Base-by-base conservation (phyloP, 805 yeast species). In the Cyberlindnera mississippiensis region DNA sequence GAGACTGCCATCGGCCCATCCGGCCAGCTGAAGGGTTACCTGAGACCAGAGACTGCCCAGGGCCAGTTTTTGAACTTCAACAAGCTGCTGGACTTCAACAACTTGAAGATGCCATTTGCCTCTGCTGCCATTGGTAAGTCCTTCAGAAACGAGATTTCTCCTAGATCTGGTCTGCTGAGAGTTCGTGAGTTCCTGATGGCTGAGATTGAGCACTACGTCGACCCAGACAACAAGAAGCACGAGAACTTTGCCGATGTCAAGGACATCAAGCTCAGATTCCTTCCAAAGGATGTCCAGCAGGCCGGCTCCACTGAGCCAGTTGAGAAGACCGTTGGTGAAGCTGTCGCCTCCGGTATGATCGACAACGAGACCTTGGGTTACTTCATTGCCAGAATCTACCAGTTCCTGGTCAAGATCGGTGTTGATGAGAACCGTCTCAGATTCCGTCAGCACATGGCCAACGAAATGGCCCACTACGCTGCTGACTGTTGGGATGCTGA, bases 401-500 rank as follows among this genome's bases (percentile, higher is more conserved):
- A 71, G 60, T 93, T 93, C 68, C 75, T 93, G 64, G 60, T 71
- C 50, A 86, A 85, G 63, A 87, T 93, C 60, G 99, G 99, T 72
- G 89, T 90, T 52, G 91, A 93, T 65, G 73, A 82, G 46, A 61
- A 68, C 43, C 81, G 88, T 60, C 69, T 93, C 64, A 81, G 99
- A 67, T 93, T 93, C 80, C 85, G 99, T 75, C 99, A 93, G 73
- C 99, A 93, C 70, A 82, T 93, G 95, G 75, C 82, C 56, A 93
- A 93, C 64, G 99, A 93, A 73, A 93, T 93, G 99, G 99, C 99
- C 15, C 99, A 93, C 67, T 93, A 93, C 66, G 99, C 99, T 46
- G 82, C 95, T 54, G 99, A 93, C 71, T 93, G 99, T 75, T 93
- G 99, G 99, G 99, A 93, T 71, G 97, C 96, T 52, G 99, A 93